A percentile compares a stretch with the other conserved stretches of the same genome.
Evolutionary conservation across 2,329 filamentous ascomycete genomes (phyloP).

Genomic region (Ceratocystis harringtonii): DNA sequence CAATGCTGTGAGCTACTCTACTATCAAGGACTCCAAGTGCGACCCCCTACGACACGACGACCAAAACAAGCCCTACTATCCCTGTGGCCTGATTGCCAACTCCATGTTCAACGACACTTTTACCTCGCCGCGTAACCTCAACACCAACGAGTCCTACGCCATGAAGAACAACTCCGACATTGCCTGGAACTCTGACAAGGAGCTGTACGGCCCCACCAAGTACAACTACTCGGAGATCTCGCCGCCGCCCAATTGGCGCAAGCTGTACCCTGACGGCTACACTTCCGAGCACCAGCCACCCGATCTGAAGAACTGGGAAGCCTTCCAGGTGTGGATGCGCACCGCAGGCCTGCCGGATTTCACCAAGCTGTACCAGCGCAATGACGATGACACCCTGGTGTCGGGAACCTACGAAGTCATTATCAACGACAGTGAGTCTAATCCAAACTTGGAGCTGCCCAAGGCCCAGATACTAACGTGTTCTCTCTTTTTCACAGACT

Average conservation of each 20-base stretch:
- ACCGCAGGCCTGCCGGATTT: constrained; percentile 88
- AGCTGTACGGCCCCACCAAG: constrained; percentile 56
- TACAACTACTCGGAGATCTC: constrained; percentile 52
- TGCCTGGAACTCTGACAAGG: constrained; percentile 71
- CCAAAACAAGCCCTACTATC: constrained; percentile 61
- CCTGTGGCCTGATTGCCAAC: constrained; percentile 91
- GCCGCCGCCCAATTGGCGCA: constrained; percentile 75
- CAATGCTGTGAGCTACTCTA: constrained; percentile 39
- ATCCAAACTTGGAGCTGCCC: neutral
- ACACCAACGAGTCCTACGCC: constrained; percentile 42
- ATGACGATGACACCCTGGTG: constrained; percentile 53
- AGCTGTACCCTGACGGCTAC: constrained; percentile 57
- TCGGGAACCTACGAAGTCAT: constrained; percentile 61
- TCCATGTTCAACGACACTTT: constrained; percentile 95
- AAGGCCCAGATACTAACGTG: neutral
- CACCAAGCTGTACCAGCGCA: constrained; percentile 80
- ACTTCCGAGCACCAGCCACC: constrained; percentile 50
- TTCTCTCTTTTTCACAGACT: constrained; percentile 41
- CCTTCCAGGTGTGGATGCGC: constrained; percentile 98
- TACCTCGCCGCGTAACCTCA: constrained; percentile 45
- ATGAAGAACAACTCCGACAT: constrained; percentile 67
- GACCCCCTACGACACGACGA: constrained; percentile 49
- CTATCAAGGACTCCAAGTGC: constrained; percentile 57
- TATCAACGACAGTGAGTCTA: constrained; percentile 59
- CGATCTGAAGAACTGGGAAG: constrained; percentile 58